phyloP scores from a whole-genome alignment of 202 grass and related monocot genomes.

The Brachypodium distachyon region DNA sequence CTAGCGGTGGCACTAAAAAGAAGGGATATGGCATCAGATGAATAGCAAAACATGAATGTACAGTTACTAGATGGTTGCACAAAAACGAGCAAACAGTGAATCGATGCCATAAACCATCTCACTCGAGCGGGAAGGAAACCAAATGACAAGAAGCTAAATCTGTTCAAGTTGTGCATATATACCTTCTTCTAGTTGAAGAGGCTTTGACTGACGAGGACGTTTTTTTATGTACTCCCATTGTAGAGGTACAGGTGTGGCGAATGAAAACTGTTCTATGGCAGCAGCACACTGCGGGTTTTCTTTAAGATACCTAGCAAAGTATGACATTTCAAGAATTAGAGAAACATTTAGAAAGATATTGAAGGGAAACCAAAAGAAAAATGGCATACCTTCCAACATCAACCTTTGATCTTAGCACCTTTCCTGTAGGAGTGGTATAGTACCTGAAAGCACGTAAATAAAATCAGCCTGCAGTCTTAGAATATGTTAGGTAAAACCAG shows the following conservation, averaged over 20 bases:
- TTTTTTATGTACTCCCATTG: slow-evolving; percentile 43
- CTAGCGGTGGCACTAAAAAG: neutral
- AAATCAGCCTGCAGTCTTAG: neutral
- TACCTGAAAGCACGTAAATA: neutral
- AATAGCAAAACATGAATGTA: neutral
- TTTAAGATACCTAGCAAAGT: slow-evolving; percentile 47
- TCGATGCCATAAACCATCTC: neutral
- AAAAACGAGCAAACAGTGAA: neutral
- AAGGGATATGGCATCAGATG: neutral
- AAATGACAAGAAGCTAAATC: neutral
- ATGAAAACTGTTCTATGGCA: slow-evolving; percentile 40
- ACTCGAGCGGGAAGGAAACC: neutral
- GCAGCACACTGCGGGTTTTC: slow-evolving; percentile 33
- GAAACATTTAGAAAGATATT: neutral
- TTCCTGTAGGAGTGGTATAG: neutral
- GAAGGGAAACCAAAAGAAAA: neutral
- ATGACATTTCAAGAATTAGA: slow-evolving; percentile 9
- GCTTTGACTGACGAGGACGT: neutral
- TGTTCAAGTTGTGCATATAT: neutral
- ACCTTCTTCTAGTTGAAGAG: neutral
- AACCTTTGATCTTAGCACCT: neutral
- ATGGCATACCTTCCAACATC: neutral
- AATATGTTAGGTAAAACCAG: neutral
- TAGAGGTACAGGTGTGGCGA: slow-evolving; percentile 38
- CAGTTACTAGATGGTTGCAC: neutral